Conservation (phyloP, 345 rosid genomes). For the Salix suchowensis region DNA sequence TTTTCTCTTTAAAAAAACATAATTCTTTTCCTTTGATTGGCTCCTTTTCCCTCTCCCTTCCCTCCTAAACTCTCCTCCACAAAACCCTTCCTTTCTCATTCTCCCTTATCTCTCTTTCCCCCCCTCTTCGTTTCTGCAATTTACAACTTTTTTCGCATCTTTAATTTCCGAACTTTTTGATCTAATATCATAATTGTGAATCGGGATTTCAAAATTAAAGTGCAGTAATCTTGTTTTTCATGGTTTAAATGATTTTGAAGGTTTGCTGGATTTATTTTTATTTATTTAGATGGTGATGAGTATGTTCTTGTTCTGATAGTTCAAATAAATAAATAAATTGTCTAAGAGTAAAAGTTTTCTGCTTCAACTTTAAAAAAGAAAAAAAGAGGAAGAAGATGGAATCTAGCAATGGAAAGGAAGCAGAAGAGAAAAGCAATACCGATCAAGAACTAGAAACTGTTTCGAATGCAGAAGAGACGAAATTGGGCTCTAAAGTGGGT, state of each 20-base stretch:
- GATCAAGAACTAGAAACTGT: neutral
- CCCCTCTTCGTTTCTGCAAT: neutral
- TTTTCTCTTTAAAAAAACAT: neutral
- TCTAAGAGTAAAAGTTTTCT: neutral
- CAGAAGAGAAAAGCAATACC: neutral
- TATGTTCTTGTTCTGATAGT: neutral
- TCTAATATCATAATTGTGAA: neutral
- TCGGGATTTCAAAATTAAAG: neutral
- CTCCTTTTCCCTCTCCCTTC: neutral
- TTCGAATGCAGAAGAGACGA: neutral
- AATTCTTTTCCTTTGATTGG: neutral
- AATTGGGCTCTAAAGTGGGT: slow-evolving; percentile 14
- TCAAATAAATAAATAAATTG: neutral
- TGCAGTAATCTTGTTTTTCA: neutral
- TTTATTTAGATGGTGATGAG: neutral
- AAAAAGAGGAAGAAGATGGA: slow-evolving; percentile 5
- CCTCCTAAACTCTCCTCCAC: neutral
- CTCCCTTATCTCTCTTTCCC: neutral
- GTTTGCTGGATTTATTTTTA: neutral
- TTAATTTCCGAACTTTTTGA: neutral
- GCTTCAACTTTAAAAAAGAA: neutral
- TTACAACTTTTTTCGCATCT: neutral
- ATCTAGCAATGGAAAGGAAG: slow-evolving; percentile 12
- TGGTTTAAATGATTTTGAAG: neutral
- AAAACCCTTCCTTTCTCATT: neutral